Conservation (phyloP, 2,329 filamentous ascomycete species). For the Chaetoscypha palmicola region DNA sequence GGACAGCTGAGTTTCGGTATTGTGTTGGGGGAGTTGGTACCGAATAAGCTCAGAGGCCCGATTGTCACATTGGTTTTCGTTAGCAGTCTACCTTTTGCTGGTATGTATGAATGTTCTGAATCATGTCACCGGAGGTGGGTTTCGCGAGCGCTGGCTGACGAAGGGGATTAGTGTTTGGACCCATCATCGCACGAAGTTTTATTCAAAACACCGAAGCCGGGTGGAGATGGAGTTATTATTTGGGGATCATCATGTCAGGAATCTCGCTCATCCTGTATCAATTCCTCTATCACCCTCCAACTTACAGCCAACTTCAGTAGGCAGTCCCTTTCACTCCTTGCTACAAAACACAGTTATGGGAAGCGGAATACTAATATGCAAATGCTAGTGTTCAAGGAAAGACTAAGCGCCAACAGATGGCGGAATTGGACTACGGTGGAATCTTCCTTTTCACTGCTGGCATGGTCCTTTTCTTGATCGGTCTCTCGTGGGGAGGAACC, state of each 20-base stretch:
- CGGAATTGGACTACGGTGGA: constrained; percentile 40
- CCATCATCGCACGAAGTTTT: constrained; percentile 39
- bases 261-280: neutral
- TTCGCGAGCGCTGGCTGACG: too few relatives aligned
- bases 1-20: constrained; percentile 37
- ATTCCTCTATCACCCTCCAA: constrained; percentile 1
- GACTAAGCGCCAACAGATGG: constrained; percentile 32
- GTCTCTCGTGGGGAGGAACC: constrained; percentile 37
- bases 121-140: too few relatives aligned
- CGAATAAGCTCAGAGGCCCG: constrained; percentile 35
- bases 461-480: constrained; percentile 37
- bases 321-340: neutral
- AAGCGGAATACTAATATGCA: too few relatives aligned
- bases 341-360: too few relatives aligned
- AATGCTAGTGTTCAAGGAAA: neutral
- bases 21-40: constrained; percentile 37
- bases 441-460: constrained; percentile 38
- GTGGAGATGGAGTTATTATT: constrained; percentile 1
- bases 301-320: constrained; percentile 34
- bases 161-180: constrained; percentile 37
- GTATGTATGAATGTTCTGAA: too few relatives aligned
- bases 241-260: constrained; percentile 1
- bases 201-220: constrained; percentile 35
- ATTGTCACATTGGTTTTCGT: constrained; percentile 35
- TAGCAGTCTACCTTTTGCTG: constrained; percentile 35